Base-by-base conservation (phyloP, 768 basidiomycete genomes). In the Fomitopsis serialis region DNA sequence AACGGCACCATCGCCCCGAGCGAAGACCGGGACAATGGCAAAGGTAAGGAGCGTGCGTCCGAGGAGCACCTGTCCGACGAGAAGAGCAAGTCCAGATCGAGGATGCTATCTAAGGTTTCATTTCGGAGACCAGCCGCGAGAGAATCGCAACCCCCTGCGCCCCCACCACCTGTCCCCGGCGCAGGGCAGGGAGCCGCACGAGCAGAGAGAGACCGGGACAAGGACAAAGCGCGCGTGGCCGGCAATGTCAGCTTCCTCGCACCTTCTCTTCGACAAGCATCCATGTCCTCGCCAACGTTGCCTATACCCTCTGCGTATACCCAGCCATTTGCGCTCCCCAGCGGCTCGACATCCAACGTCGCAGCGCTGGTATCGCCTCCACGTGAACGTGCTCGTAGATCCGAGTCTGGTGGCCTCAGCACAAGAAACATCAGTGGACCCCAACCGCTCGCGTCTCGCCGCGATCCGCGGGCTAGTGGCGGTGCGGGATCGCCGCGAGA, bases 271-370 rank as follows among this genome's bases (percentile, higher is more conserved):
- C 78, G 81, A 52, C 78, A 78, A 56, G 88, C 79, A 36, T 87
- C 89, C 45, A 76, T 85, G 74, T 90, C 88, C 53, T 87, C 87
- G 21, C 88, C 89, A 50, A 77, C 83, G 25, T 68, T 91, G 42
- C 72, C 78, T 32, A 62, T 76, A 48, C 77, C 78, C 48, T 79
- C 82, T 34, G 74, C 78, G n/a, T 76, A 73, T 62, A 77, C 78
- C 37, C 77, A 74, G 54, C 66, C 77, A 19, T 63, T 65, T 45
- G 70, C 73, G 51, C 65, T 78, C 19, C 71, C 78, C 54, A 72
- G 68, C 19, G 74, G 76, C 46, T 76, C 80, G 23, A 74, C 78
- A 19, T 75, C 79, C 37, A 71, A 70, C 54, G 73, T 71, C 58
- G 68, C 75, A 54, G 70, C 66, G 32, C 67, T 78, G 21, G 70